Conservation (phyloP, 345 rosid species). For the Boechera retrofracta region DNA sequence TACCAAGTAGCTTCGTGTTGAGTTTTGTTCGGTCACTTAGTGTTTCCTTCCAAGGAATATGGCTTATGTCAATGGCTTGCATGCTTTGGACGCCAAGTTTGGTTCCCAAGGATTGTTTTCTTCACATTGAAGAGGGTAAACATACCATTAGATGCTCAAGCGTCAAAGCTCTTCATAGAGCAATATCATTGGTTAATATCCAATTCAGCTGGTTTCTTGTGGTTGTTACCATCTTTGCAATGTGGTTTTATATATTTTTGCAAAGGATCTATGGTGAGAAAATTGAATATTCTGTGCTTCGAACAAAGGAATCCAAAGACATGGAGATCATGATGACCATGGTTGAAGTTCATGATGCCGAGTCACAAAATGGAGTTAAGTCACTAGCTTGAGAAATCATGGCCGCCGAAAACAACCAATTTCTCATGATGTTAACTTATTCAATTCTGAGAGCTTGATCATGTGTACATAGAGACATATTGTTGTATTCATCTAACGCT, state of each 20-base stretch:
- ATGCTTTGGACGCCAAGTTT: slow-evolving; percentile 76
- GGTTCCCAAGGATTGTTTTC: slow-evolving; percentile 67
- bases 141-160: slow-evolving; percentile 64
- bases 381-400: slow-evolving; percentile 34
- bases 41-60: slow-evolving; percentile 72
- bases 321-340: slow-evolving; percentile 47
- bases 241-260: slow-evolving; percentile 54
- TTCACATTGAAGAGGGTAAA: slow-evolving; percentile 71
- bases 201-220: slow-evolving; percentile 71
- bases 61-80: slow-evolving; percentile 78
- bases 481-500: background rate
- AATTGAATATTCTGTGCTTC: slow-evolving; percentile 52
- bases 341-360: slow-evolving; percentile 48
- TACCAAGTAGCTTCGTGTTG: slow-evolving; percentile 68
- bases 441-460: slow-evolving; percentile 9
- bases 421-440: background rate
- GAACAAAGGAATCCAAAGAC: slow-evolving; percentile 48
- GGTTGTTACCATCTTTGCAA: slow-evolving; percentile 47
- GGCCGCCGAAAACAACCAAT: background rate
- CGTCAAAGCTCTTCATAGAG: slow-evolving; percentile 60
- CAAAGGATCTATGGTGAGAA: slow-evolving; percentile 47
- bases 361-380: slow-evolving; percentile 48
- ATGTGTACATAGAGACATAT: slow-evolving; percentile 2
- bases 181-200: slow-evolving; percentile 78
- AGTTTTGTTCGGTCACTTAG: slow-evolving; percentile 74